A percentile compares a stretch with the other conserved stretches of the same genome.
Evolutionary conservation across 352 stramenopile genomes (phyloP).

Genomic region (Phytophthora quininea): DNA sequence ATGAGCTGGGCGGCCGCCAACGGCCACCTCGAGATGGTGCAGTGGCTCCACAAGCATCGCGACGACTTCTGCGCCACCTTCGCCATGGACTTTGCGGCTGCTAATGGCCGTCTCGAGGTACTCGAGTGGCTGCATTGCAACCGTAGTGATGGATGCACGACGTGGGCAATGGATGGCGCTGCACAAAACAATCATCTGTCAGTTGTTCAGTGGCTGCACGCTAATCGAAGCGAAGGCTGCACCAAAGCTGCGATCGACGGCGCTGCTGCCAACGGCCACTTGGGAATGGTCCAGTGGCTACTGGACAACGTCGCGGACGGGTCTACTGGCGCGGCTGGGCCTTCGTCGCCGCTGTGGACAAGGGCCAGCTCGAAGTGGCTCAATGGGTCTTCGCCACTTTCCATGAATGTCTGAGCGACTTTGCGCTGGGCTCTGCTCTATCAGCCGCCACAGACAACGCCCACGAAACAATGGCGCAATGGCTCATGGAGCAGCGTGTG

Average conservation of each 20-base stretch:
- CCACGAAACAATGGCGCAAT: conserved; percentile 7
- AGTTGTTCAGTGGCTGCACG: conserved; percentile 30
- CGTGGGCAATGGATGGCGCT: conserved; percentile 32
- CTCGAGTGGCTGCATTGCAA: conserved; percentile 25
- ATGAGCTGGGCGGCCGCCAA: conserved; percentile 28
- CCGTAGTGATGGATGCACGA: conserved; percentile 22
- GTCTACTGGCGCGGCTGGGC: conserved; percentile 25
- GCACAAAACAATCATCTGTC: conserved; percentile 31
- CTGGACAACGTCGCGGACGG: conserved; percentile 17
- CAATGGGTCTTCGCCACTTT: conserved; percentile 12
- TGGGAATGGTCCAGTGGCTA: conserved; percentile 30
- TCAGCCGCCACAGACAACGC: conserved; percentile 11
- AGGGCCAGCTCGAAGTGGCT: conserved; percentile 15
- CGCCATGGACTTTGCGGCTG: conserved; percentile 28
- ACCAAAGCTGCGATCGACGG: conserved; percentile 29
- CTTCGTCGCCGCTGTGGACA: conserved; percentile 11
- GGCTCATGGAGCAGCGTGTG: background rate
- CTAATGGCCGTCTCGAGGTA: conserved; percentile 23
- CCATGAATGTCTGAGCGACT: conserved; percentile 14
- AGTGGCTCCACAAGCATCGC: conserved; percentile 28
- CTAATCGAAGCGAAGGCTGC: conserved; percentile 24
- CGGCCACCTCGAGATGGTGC: conserved; percentile 27
- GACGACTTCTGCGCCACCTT: conserved; percentile 22
- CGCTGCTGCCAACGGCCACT: conserved; percentile 21
- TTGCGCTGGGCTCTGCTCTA: conserved; percentile 3